Evolutionary conservation across 2,329 filamentous ascomycete genomes (phyloP).

Genomic region (Cadophora luteo-olivacea): DNA sequence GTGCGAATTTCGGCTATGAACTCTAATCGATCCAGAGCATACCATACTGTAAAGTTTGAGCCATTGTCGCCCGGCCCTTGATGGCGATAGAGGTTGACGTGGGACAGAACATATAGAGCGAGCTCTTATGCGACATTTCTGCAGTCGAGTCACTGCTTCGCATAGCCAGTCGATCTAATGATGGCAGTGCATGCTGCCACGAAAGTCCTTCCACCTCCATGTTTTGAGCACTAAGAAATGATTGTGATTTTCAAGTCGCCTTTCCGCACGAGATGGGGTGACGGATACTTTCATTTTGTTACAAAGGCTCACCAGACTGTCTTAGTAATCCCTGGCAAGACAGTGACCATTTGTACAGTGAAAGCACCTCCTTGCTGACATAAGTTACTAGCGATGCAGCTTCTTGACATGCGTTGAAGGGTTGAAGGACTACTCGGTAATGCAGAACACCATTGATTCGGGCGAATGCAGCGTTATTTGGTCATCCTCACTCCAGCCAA

Average conservation of each 20-base stretch:
- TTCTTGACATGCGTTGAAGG: too few species aligned
- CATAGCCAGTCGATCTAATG: not conserved
- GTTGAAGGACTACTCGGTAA: too few species aligned
- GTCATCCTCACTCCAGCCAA: not conserved
- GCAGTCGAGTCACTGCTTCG: not conserved
- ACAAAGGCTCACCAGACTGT: not conserved
- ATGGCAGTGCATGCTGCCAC: too few species aligned
- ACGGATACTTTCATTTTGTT: not conserved
- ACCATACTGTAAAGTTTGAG: too few species aligned
- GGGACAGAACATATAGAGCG: not conserved
- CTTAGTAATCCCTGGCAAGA: not conserved
- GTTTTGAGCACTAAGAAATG: not conserved
- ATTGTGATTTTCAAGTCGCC: not conserved
- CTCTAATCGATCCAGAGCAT: too few species aligned
- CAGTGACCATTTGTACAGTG: too few species aligned
- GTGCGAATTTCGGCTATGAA: too few species aligned
- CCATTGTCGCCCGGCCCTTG: too few species aligned
- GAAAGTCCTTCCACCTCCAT: too few species aligned
- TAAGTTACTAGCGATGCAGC: too few species aligned
- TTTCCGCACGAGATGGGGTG: not conserved
- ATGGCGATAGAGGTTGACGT: not conserved
- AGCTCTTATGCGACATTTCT: not conserved
- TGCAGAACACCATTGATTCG: too few species aligned
- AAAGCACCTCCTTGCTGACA: too few species aligned
- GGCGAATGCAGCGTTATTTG: not conserved